Conservation (phyloP, 352 stramenopile genomes). For the Phytophthora cactorum region DNA sequence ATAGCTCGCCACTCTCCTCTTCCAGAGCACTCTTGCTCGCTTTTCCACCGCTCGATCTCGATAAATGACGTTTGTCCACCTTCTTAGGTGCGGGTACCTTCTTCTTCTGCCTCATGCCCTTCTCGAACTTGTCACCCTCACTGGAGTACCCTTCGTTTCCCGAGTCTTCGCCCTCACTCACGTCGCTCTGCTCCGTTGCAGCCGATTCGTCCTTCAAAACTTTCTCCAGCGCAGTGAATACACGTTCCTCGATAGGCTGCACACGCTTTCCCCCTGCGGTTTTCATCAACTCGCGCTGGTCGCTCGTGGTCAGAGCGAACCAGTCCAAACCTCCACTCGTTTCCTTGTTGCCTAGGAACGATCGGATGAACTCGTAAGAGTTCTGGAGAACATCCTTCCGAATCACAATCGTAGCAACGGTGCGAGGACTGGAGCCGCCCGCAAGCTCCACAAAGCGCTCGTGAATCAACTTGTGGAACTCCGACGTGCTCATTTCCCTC, state of each 20-base stretch:
- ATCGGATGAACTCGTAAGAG: constrained; percentile 22
- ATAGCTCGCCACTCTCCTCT: constrained; percentile 21
- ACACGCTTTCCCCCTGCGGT: constrained; percentile 18
- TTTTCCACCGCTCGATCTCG: neutral
- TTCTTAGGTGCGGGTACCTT: neutral
- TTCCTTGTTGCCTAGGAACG: constrained; percentile 7
- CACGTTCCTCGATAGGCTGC: constrained; percentile 15
- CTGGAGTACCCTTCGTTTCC: neutral
- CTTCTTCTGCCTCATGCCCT: constrained; percentile 5
- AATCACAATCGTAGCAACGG: neutral
- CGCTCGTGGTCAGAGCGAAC: constrained; percentile 12
- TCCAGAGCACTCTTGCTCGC: constrained; percentile 15
- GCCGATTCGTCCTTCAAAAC: constrained; percentile 5
- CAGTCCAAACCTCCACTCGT: constrained; percentile 13
- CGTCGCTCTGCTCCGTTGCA: constrained; percentile 1
- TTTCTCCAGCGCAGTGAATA: constrained; percentile 15
- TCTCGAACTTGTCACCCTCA: constrained; percentile 22
- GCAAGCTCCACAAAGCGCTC: constrained; percentile 15
- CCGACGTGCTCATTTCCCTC: neutral
- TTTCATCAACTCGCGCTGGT: constrained; percentile 31
- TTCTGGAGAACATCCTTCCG: constrained; percentile 15
- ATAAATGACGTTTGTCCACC: neutral
- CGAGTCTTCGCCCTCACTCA: constrained; percentile 4
- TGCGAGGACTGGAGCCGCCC: constrained; percentile 11
- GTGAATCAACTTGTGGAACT: constrained; percentile 17